These are phyloP conservation scores for Stagonosporopsis rhizophila DNA, from an alignment of 2,329 filamentous ascomycete genomes.

Conservation along the genomic window DNA sequence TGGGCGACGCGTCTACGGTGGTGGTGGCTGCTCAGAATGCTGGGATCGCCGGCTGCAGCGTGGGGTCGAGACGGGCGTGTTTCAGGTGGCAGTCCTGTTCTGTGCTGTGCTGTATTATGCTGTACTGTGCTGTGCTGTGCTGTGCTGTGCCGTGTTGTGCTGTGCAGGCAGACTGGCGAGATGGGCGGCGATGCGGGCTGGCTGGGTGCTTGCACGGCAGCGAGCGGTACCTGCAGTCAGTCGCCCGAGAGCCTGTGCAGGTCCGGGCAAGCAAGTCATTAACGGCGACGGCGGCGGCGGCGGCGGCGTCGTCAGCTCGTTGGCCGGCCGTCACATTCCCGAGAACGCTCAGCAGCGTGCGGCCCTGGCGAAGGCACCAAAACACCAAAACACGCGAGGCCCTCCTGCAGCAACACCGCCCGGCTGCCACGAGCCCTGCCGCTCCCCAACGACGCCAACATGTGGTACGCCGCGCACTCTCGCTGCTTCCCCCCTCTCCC, in stretches of 20 bases:
- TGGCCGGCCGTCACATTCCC: conserved; percentile 1
- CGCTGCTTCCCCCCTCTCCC: conserved; percentile 5
- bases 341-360: too few relatives aligned
- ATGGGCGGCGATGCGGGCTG: too few relatives aligned
- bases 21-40: conserved; percentile 36
- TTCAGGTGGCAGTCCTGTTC: conserved; percentile 27
- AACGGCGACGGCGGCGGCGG: too few relatives aligned
- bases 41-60: conserved; percentile 33
- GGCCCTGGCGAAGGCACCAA: too few relatives aligned
- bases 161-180: too few relatives aligned
- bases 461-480: conserved; percentile 34
- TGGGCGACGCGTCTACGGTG: conserved; percentile 31
- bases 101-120: too few relatives aligned
- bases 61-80: conserved; percentile 31
- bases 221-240: too few relatives aligned
- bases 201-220: too few relatives aligned
- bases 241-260: too few relatives aligned
- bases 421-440: background rate
- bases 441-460: conserved; percentile 13
- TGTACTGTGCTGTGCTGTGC: background rate
- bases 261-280: too few relatives aligned
- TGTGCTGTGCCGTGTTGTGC: background rate
- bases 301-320: background rate
- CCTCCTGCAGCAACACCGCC: conserved; percentile 3
- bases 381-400: too few relatives aligned